Conservation (phyloP, 1,284 basidiomycete species). For the Ceratorhiza oryzae-sativae region DNA sequence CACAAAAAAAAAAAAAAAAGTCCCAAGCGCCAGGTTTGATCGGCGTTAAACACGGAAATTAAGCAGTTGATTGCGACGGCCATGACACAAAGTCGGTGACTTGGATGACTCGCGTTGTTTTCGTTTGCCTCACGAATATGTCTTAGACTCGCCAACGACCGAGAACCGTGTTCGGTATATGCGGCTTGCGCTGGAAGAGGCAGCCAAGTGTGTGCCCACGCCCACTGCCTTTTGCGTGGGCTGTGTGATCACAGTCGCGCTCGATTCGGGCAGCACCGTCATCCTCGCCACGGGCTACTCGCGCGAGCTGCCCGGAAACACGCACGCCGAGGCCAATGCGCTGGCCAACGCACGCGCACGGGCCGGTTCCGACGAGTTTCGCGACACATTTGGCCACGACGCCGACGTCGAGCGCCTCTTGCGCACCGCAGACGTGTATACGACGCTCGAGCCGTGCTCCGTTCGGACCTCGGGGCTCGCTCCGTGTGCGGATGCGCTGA, state of each 20-base stretch:
- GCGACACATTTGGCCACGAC: conserved; percentile 48
- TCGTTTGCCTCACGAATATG: neutral
- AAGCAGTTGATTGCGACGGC: neutral
- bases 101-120: neutral
- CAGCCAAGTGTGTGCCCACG: conserved; percentile 72
- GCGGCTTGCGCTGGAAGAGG: conserved; percentile 72
- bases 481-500: conserved; percentile 87
- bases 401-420: conserved; percentile 58
- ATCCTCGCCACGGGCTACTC: conserved; percentile 87
- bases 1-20: neutral
- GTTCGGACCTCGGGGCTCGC: conserved; percentile 85
- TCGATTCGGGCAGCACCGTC: conserved; percentile 47
- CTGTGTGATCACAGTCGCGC: conserved; percentile 70
- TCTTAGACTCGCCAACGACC: neutral
- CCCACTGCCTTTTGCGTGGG: conserved; percentile 95
- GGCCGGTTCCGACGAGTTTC: conserved; percentile 45
- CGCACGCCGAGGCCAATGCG: conserved; percentile 97
- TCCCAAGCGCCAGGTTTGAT: neutral
- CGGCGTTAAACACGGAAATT: neutral
- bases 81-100: conserved; percentile 24
- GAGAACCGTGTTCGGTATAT: conserved; percentile 62
- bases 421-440: conserved; percentile 76
- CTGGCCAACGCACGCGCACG: conserved; percentile 69
- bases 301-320: conserved; percentile 92
- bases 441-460: conserved; percentile 97